A percentile compares a stretch with the other conserved stretches of the same genome.
These are phyloP conservation scores for Trypanosoma conorhini DNA, from an alignment of 208 protist species.

Conservation along the genomic window DNA sequence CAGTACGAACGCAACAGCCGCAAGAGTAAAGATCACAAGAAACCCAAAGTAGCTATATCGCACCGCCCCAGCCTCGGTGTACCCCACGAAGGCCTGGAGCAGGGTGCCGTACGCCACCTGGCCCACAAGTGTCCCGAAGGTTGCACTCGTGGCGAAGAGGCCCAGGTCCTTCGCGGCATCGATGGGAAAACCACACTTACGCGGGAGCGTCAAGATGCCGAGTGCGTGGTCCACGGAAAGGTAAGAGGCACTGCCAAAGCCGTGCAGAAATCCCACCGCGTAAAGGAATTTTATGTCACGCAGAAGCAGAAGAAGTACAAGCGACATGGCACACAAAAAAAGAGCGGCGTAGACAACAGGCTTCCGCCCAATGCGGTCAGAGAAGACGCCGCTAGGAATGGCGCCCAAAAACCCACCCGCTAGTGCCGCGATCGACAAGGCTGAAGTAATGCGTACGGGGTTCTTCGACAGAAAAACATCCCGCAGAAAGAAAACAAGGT, in stretches of 20 bases:
- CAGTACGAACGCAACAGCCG: slow-evolving; percentile 18
- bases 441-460: slow-evolving; percentile 25
- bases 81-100: slow-evolving; percentile 19
- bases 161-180: slow-evolving; percentile 44
- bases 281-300: slow-evolving; percentile 18
- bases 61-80: slow-evolving; percentile 1
- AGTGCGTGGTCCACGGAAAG: slow-evolving; percentile 40
- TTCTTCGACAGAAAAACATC: slow-evolving; percentile 23
- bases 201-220: slow-evolving; percentile 31
- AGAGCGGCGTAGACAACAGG: slow-evolving; percentile 30
- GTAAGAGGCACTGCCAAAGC: slow-evolving; percentile 36
- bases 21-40: slow-evolving; percentile 21
- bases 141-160: slow-evolving; percentile 34
- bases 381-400: slow-evolving; percentile 31
- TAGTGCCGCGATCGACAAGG: slow-evolving; percentile 28
- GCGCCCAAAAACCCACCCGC: slow-evolving; percentile 27
- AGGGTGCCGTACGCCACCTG: slow-evolving; percentile 31
- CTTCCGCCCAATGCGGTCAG: slow-evolving; percentile 36
- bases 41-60: slow-evolving; percentile 25
- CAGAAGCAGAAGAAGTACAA: slow-evolving; percentile 27
- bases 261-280: slow-evolving; percentile 28
- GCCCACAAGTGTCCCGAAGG: slow-evolving; percentile 29
- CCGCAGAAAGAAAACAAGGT: slow-evolving; percentile 34
- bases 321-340: slow-evolving; percentile 16
- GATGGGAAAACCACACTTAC: slow-evolving; percentile 21